Base-by-base conservation (phyloP, 805 yeast species). In the Saccharomyces paradoxus region DNA sequence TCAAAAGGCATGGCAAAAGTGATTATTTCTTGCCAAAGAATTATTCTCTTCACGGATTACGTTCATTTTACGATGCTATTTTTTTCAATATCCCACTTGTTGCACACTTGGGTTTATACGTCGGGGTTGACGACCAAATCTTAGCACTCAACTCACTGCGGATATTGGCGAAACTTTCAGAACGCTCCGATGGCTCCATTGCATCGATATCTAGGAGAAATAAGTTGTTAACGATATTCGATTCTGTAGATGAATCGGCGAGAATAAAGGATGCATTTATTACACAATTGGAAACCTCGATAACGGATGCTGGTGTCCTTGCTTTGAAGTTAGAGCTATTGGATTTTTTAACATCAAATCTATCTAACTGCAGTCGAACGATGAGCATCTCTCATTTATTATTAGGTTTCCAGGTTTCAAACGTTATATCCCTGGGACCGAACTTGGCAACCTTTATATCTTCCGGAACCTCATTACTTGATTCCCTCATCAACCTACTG, bases 211-310 rank as follows among this genome's bases (percentile, higher is more conserved):
- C 74, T 17, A 76, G 77, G 9, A 80, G 76, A 52, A 84, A 83
- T 57, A 81, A 90, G 59, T 70, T 92, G 13, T 68, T 91, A 49
- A 82, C 89, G 0, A 77, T 87, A 41, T 77, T 87, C 52, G 86
- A 84, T 61, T 84, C 90, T 14, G 81, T 87, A 31, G 88, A 88
- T 60, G 97, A 91, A 60, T 82, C 96, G 0, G 73, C 78, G 1
- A 77, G 91, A 59, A 86, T 92, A 41, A 81, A 86, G 56, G 81
- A 80, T 60, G 82, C 89, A 0, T 83, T 90, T 56, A 82, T 88
- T 46, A 79, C 81, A 46, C 96, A 89, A 63, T 62, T 86, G 24
- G 84, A 80, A 48, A 61, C 81, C 5, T 73, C 74, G 7, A 74
- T 77, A 44, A 68, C 70, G 0, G 59, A 63, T n/a, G 67, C 72